Evolutionary conservation across 1,139 yeast genomes (phyloP).

Genomic region (Geotrichum citri-aurantii): DNA sequence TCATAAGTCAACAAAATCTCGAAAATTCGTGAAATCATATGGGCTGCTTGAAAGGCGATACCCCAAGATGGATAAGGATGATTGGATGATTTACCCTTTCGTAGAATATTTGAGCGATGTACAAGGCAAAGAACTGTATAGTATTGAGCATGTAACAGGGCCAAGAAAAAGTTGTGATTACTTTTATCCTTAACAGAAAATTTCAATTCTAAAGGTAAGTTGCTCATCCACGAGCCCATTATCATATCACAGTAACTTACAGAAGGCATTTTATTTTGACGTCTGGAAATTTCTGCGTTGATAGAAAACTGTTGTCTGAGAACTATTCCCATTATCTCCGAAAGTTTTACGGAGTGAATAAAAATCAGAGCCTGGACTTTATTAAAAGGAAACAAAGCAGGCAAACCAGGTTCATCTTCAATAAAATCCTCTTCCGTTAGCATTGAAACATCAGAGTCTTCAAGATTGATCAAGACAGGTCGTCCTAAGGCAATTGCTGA

Average conservation of each 20-base stretch:
- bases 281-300: slow-evolving; percentile 53
- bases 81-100: slow-evolving; percentile 40
- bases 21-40: slow-evolving; percentile 65
- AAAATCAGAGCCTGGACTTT: slow-evolving; percentile 51
- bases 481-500: slow-evolving; percentile 72
- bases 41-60: slow-evolving; percentile 79
- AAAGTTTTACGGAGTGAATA: slow-evolving; percentile 59
- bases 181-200: slow-evolving; percentile 53
- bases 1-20: slow-evolving; percentile 52
- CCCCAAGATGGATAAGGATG: slow-evolving; percentile 75
- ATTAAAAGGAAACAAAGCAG: slow-evolving; percentile 44
- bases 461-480: slow-evolving; percentile 62
- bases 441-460: slow-evolving; percentile 77
- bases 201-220: slow-evolving; percentile 57
- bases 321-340: slow-evolving; percentile 69
- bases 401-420: slow-evolving; percentile 49
- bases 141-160: slow-evolving; percentile 63
- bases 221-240: slow-evolving; percentile 73
- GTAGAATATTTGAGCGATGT: slow-evolving; percentile 63
- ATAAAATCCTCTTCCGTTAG: slow-evolving; percentile 57
- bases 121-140: slow-evolving; percentile 65
- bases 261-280: slow-evolving; percentile 46
- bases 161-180: slow-evolving; percentile 51
- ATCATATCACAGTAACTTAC: slow-evolving; percentile 70
- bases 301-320: slow-evolving; percentile 68